phyloP scores from a whole-genome alignment of 2,329 filamentous ascomycete species.

The Chalaropsis thielavioides region DNA sequence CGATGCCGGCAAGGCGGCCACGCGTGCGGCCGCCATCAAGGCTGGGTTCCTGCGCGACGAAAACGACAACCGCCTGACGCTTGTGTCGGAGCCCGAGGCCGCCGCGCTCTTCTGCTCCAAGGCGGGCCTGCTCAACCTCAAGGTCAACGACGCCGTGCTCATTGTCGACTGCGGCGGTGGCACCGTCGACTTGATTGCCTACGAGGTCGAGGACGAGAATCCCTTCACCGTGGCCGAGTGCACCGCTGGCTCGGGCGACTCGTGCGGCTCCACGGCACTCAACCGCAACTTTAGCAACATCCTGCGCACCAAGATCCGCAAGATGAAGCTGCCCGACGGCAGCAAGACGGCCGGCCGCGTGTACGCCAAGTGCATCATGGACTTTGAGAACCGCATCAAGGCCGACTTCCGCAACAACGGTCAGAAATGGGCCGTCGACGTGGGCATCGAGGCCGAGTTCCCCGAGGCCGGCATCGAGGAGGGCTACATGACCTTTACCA shows the following conservation, averaged over 20 bases:
- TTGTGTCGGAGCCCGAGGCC: constrained; percentile 93
- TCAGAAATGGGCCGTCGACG: constrained; percentile 97
- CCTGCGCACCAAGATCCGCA: constrained; percentile 88
- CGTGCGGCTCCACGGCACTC: constrained; percentile 92
- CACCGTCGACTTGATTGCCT: constrained; percentile 96
- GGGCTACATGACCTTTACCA: constrained; percentile 99
- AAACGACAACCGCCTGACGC: constrained; percentile 88
- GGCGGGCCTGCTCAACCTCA: constrained; percentile 86
- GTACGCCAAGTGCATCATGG: constrained; percentile 99
- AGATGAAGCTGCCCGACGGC: constrained; percentile 96
- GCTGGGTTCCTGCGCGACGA: constrained; percentile 93
- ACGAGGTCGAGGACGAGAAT: constrained; percentile 94
- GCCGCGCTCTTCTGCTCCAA: constrained; percentile 97
- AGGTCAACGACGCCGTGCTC: constrained; percentile 94
- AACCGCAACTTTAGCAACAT: constrained; percentile 99
- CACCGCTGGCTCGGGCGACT: constrained; percentile 92
- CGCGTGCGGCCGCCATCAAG: constrained; percentile 87
- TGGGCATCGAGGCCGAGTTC: constrained; percentile 96
- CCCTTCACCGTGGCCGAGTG: constrained; percentile 96
- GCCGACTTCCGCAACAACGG: constrained; percentile 98
- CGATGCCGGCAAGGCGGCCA: constrained; percentile 93
- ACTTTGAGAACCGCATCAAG: constrained; percentile 99
- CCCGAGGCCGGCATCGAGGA: constrained; percentile 96
- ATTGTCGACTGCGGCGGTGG: constrained; percentile 98
- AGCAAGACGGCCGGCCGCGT: constrained; percentile 96